phyloP scores from a whole-genome alignment of 208 protist genomes.

The Leishmania lainsoni region DNA sequence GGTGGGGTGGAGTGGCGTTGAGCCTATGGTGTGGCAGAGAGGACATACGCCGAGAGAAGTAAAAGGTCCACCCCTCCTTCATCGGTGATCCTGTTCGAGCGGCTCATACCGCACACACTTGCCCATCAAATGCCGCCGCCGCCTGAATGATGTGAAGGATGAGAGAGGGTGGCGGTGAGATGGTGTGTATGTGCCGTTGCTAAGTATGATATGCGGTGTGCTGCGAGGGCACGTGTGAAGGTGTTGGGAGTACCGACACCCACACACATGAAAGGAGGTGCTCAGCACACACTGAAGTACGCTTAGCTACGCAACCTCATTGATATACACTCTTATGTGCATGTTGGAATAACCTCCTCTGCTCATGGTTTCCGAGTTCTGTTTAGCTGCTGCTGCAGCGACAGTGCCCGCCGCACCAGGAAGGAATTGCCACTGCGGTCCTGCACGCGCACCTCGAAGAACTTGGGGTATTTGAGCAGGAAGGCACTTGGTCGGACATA shows the following conservation, averaged over 20 bases:
- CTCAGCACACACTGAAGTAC: neutral
- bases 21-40: neutral
- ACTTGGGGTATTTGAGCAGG: constrained; percentile 61
- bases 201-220: neutral
- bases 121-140: neutral
- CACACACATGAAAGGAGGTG: neutral
- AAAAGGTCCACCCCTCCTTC: neutral
- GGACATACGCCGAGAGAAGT: neutral
- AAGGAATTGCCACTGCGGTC: constrained; percentile 27
- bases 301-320: neutral
- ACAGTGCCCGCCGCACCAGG: constrained; percentile 50
- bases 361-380: neutral
- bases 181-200: neutral
- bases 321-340: neutral
- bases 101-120: neutral
- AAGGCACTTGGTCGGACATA: constrained; percentile 31
- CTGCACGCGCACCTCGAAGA: constrained; percentile 64
- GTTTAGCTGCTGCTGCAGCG: constrained; percentile 37
- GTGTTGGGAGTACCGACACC: neutral
- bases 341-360: neutral
- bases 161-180: neutral
- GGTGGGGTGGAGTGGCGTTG: neutral
- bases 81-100: neutral
- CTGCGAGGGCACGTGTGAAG: neutral
- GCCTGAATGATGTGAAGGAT: neutral